Evolutionary conservation across 371 early-diverging fungal genomes (phyloP).

Genomic region (Vairimorpha apis): DNA sequence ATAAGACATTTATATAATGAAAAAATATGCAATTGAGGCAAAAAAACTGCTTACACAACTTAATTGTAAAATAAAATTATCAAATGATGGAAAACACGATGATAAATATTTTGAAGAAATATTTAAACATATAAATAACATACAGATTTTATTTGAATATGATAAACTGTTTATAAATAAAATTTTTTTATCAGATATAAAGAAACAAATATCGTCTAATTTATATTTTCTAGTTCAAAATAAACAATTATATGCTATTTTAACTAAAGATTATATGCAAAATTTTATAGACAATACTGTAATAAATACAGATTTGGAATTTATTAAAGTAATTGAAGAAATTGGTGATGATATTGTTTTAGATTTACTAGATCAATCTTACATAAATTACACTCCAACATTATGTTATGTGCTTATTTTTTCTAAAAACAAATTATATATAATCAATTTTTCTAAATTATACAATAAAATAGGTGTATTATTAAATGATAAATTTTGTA

Average conservation of each 20-base stretch:
- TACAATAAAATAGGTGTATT: too few relatives aligned
- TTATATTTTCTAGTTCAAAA: neutral
- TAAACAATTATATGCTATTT: neutral
- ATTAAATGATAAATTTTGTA: too few relatives aligned
- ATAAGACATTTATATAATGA: too few relatives aligned
- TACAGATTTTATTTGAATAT: neutral
- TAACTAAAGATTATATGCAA: too few relatives aligned
- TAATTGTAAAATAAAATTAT: neutral
- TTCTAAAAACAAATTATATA: too few relatives aligned
- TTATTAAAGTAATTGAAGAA: too few relatives aligned
- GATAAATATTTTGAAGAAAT: neutral
- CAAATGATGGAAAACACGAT: neutral
- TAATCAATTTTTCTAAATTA: too few relatives aligned
- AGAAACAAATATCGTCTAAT: neutral
- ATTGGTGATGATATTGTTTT: too few relatives aligned
- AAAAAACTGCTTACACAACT: neutral
- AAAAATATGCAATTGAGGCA: neutral
- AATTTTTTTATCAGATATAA: neutral
- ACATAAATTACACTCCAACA: conserved; percentile 55
- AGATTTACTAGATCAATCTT: too few relatives aligned
- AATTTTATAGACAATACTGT: too few relatives aligned
- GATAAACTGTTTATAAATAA: neutral
- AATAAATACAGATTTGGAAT: too few relatives aligned
- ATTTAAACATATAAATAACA: neutral
- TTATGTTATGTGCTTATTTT: too few relatives aligned